Base-by-base conservation (phyloP, 2,329 filamentous ascomycete genomes). In the Ampelomyces quisqualis region DNA sequence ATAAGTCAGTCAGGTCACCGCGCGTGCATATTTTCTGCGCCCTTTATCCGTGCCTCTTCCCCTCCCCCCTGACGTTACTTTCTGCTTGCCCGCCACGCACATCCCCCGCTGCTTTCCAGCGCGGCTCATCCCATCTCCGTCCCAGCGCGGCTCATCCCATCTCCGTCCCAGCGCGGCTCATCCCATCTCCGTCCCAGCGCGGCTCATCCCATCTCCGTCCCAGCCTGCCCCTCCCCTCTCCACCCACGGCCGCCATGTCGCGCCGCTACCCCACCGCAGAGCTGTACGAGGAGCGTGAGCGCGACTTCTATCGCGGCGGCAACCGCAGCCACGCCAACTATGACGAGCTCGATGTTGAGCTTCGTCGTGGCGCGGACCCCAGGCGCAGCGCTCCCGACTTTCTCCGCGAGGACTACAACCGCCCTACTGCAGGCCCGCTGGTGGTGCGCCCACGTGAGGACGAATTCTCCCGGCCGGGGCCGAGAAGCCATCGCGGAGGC, bases 281-380 rank as follows among this genome's bases (percentile, higher is more conserved):
- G 55, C 62, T 71, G 52, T 75, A 74, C 53, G 72, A 74, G 36
- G 72, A 76, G 55, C 70, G 72, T 38, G 70, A 76, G 54, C 67
- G 73, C 47, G 75, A 77, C 49, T 73, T 76, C 49, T 73, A 74
- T 47, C 67, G 69, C 53, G 70, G 64, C 44, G 62, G 64, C 47
- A 57, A 59, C 47, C 67, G 66, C 55, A 64, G 55, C 51, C 55
- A 62, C 10, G 70, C 68, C 55, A 72, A 73, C 53, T 75, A 75
- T 49, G 73, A 76, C 20, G 75, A 77, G 34, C 63, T 76, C 30
- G 75, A 79, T 42, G 45, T 75, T 29, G 76, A 78, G 50, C 66
- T 76, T 40, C 56, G 63, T 51, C 54, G 58, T 37, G 55, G 57
- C 29, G 50, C 47, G 15, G 62, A 70, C 30, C 67, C 72, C 8